Conservation (phyloP, 228 moss, liverwort and hornwort genomes). For the Sphagnum fallax region DNA sequence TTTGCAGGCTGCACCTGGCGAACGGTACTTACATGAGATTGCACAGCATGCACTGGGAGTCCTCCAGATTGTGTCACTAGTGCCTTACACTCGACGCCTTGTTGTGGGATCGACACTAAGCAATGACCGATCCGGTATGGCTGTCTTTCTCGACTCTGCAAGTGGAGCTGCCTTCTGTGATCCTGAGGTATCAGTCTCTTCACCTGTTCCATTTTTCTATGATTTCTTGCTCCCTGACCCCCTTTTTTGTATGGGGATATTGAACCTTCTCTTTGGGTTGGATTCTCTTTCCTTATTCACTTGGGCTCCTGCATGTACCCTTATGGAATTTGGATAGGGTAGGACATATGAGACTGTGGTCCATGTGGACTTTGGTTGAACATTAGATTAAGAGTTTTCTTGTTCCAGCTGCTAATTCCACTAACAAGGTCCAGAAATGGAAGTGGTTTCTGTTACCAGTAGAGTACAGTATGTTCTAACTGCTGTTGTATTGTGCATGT, state of each 20-base stretch:
- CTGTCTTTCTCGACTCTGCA: slow-evolving; percentile 92
- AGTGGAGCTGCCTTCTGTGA: slow-evolving; percentile 89
- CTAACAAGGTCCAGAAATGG: too few species aligned
- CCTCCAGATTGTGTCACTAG: slow-evolving; percentile 88
- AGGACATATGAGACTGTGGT: too few species aligned
- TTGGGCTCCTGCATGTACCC: too few species aligned
- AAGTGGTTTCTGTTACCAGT: too few species aligned
- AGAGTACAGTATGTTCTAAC: too few species aligned
- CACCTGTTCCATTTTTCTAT: too few species aligned
- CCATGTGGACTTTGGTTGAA: too few species aligned
- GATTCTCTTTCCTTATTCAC: background rate
- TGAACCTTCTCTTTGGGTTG: background rate
- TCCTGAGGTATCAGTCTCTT: slow-evolving; percentile 57
- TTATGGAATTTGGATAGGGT: too few species aligned
- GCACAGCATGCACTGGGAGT: slow-evolving; percentile 94
- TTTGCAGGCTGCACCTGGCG: slow-evolving; percentile 86
- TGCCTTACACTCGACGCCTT: slow-evolving; percentile 83
- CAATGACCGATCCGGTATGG: slow-evolving; percentile 97
- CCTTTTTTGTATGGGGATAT: background rate
- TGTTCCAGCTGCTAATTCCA: too few species aligned
- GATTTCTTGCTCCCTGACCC: background rate
- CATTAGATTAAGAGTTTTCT: too few species aligned
- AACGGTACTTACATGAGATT: slow-evolving; percentile 87
- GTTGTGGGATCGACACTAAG: slow-evolving; percentile 80
- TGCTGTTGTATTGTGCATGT: too few species aligned